Evolutionary conservation across 352 stramenopile genomes (phyloP).

Genomic region (Plasmopara halstedii): DNA sequence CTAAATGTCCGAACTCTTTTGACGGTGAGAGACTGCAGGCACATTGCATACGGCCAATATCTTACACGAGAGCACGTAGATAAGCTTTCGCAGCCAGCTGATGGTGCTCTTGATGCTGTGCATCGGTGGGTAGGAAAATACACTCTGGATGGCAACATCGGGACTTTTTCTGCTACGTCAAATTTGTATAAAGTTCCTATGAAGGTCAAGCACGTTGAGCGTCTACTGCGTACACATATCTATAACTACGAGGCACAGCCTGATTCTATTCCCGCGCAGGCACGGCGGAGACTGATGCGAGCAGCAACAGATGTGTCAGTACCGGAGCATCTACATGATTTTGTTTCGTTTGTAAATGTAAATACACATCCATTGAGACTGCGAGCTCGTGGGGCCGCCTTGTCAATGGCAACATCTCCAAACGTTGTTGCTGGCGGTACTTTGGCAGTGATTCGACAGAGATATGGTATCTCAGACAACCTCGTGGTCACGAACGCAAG

Average conservation of each 20-base stretch:
- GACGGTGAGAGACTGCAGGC: too few species aligned
- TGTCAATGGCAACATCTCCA: slow-evolving; percentile 10
- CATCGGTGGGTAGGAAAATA: slow-evolving; percentile 33
- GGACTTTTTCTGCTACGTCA: slow-evolving; percentile 33
- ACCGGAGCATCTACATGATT: slow-evolving; percentile 27
- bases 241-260: slow-evolving; percentile 28
- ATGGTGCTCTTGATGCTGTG: slow-evolving; percentile 38
- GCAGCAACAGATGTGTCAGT: slow-evolving; percentile 25
- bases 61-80: slow-evolving; percentile 37
- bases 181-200: slow-evolving; percentile 39
- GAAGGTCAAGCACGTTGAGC: slow-evolving; percentile 37
- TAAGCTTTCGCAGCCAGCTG: slow-evolving; percentile 30
- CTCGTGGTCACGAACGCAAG: slow-evolving; percentile 57
- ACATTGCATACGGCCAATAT: slow-evolving; percentile 43
- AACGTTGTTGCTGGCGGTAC: slow-evolving; percentile 14
- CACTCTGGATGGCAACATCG: slow-evolving; percentile 10
- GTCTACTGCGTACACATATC: slow-evolving; percentile 42
- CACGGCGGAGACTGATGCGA: slow-evolving; percentile 31
- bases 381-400: slow-evolving; percentile 30
- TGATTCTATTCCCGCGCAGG: not conserved
- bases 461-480: slow-evolving; percentile 60
- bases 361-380: slow-evolving; percentile 59
- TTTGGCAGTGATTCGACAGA: slow-evolving; percentile 39
- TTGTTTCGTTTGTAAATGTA: slow-evolving; percentile 60
- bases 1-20: not conserved